Evolutionary conservation across 805 yeast genomes (phyloP), one percentile per base, ranked within the genome.

Genomic region (Candida nitratophila): DNA sequence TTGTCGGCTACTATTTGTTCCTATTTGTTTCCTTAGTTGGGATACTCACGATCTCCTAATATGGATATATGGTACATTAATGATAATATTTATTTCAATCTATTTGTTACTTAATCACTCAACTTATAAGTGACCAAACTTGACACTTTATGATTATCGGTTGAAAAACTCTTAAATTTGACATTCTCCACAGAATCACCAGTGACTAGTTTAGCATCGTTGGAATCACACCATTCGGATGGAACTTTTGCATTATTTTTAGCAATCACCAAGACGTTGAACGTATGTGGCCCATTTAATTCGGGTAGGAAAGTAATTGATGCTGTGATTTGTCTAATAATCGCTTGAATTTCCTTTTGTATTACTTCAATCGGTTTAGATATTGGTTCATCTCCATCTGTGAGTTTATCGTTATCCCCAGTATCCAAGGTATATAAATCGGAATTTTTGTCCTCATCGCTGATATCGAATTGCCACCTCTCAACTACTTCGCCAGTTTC

Each of bases 251-350:
- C 76, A 33, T 66, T 65, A 1, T 83, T 81, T 51, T 83, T 85
- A 0, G 96, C 85, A 55, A 83, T 84, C 0, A 89, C 96, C 43
- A 88, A 65, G 1, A 90, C 91, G 55, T 85, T 88, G 61, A 90
- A 88, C 0, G 96, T 86, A 55, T 83, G 79, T 12, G 71, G 70
- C 9, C 24, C 17, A 32, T n/a, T 16, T 26, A 90, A 64, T 21
- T 83, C 73, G 0, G 98, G 98, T 35, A 90, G 69, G 57, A 89
- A 88, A 0, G 96, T 79, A 2, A 86, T 86, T 36, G 93, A 81
- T 0, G 96, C 87, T 0, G 96, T 87, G 42, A 90, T 85, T 53
- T 90, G 97, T 43, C 96, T 75, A 34, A 90, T 79, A 6, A 90
- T 81, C 0, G 88, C 78, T 60, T 86, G 91, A n/a, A 89, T 86